Conservation (phyloP, 257 asterid species). For the Verbena officinalis region DNA sequence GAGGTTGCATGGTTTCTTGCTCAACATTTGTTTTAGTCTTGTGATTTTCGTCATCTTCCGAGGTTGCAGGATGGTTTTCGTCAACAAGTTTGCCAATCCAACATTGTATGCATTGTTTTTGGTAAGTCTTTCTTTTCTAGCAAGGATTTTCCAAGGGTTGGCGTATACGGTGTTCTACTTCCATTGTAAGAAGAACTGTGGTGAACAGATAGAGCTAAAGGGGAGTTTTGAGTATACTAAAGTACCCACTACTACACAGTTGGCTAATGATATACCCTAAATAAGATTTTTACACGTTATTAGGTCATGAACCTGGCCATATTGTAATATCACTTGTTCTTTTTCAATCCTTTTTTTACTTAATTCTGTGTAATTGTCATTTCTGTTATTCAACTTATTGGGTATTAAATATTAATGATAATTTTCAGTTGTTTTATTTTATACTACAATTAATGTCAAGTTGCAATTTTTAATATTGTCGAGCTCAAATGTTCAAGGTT, state of each 20-base stretch:
- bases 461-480: too few species aligned
- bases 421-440: too few species aligned
- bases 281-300: background rate
- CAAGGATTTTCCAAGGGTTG: conserved; percentile 34
- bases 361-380: too few species aligned
- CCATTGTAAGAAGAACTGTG: conserved; percentile 49
- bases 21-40: conserved; percentile 28
- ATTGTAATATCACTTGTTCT: background rate
- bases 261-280: conserved; percentile 18
- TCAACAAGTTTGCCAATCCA: background rate
- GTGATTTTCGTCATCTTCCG: conserved; percentile 16
- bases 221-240: conserved; percentile 27
- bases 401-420: too few species aligned
- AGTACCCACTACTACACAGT: conserved; percentile 18
- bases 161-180: conserved; percentile 49
- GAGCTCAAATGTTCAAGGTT: too few species aligned
- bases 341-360: background rate
- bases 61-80: conserved; percentile 15
- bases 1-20: conserved; percentile 45
- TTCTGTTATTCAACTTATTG: too few species aligned
- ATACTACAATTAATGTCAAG: too few species aligned
- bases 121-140: conserved; percentile 28
- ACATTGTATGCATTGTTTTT: conserved; percentile 13
- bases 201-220: conserved; percentile 48
- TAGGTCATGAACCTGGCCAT: too few species aligned